Base-by-base conservation (phyloP, 2,329 filamentous ascomycete species). In the Beauveria asiatica region DNA sequence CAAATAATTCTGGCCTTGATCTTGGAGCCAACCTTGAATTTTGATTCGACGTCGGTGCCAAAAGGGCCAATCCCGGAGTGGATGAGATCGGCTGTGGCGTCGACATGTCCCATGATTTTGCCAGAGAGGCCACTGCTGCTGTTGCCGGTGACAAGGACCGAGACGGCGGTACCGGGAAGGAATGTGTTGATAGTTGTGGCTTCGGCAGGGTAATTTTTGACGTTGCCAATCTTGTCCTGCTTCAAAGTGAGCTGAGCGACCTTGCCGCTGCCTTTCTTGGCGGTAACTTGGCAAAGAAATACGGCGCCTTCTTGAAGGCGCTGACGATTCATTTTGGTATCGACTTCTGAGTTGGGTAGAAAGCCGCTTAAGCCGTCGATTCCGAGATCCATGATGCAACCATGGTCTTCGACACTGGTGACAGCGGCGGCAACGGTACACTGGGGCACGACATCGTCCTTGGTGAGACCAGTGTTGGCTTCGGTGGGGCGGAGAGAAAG, bases 361-460 rank as follows among this genome's bases (percentile, higher is more conserved):
- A 99, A 99, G 3, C 90, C 94, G 64, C 86, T 87, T 57, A 92
- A 72, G 42, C 83, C 81, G 41, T 85, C 79, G 7, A 97, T 78
- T 19, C 91, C 91, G 42, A 97, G 75, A 66, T 97, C 91, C 91
- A 99, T 96, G 60, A 97, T 84, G 61, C 94, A 82, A 63, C 94
- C 94, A 69, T 96, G 92, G 67, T 99, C 95, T 73, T 99, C 93
- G n/a, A 95, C 88, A 73, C 93, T 99, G 55, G 83, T 75, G 27
- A 99, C 87, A 0, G 92, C 88, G 2, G 92, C 93, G 81, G 97
- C 95, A 21, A 97, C 78, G 50, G 89, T 92, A 64, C 80, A 81
- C 68, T 96, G 88, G 45, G 82, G 75, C 10, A 94, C 85, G 10
- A 97, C 74, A 67, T 91, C 90, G 45, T 88, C 84, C 65, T 84